Percentiles rank a stretch among this genome's conserved stretches.
These are phyloP conservation scores for Clathrus columnatus DNA, from an alignment of 768 basidiomycete species.

Conservation along the genomic window DNA sequence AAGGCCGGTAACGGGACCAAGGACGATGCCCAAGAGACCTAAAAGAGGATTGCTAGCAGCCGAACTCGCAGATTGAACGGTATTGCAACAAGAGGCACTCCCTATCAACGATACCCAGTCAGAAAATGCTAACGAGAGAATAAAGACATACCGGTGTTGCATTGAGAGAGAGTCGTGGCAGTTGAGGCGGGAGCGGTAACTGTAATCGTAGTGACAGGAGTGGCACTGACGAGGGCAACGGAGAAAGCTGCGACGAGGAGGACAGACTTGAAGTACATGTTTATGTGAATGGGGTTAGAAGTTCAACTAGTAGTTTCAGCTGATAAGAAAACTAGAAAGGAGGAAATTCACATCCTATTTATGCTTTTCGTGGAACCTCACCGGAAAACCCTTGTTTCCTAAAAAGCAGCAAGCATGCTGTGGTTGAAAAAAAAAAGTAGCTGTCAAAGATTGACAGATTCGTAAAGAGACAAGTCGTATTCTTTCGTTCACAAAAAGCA, in stretches of 20 bases:
- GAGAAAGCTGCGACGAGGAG: background rate
- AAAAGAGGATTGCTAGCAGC: conserved; percentile 32
- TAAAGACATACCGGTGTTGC: conserved; percentile 3
- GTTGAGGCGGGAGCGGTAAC: conserved; percentile 1
- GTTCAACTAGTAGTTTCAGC: background rate
- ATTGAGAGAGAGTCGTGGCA: conserved; percentile 4
- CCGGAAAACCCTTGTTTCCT: too few species aligned
- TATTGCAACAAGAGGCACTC: conserved; percentile 24
- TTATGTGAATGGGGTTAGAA: background rate
- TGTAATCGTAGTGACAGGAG: background rate
- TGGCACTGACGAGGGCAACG: background rate
- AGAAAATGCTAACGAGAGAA: background rate
- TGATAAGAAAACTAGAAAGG: background rate
- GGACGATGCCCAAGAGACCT: conserved; percentile 19
- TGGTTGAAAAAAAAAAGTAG: too few species aligned
- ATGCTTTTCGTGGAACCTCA: too few species aligned
- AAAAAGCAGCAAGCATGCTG: too few species aligned
- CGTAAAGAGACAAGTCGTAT: too few species aligned
- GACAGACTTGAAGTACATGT: background rate
- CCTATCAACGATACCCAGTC: too few species aligned
- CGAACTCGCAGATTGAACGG: conserved; percentile 15
- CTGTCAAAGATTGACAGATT: too few species aligned
- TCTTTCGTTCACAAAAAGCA: too few species aligned
- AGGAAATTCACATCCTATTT: too few species aligned
- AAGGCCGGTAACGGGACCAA: conserved; percentile 14